Base-by-base conservation (phyloP, 345 rosid species). In the Schrenkiella parvula region DNA sequence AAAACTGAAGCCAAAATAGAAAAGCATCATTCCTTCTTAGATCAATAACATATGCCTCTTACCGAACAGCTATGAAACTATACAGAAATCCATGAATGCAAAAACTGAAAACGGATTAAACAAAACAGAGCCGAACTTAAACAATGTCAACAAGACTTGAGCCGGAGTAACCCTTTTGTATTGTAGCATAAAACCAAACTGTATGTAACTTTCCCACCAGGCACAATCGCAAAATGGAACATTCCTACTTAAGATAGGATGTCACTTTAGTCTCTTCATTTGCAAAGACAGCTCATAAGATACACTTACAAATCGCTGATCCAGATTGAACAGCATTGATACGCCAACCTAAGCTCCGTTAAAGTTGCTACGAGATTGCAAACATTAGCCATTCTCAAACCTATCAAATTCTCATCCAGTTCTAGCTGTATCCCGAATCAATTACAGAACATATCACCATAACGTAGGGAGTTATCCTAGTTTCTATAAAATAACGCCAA, bases 11-110 rank as follows among this genome's bases (percentile, higher is more conserved):
- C 57, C 53, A 50, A 65, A 29, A 13, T 26, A 29, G 6, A 56
- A 65, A 66, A 66, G 5, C 34, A 22, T 37, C 29, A 4, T 46
- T 34, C 35, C 56, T 31, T 63, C 28, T 46, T 50, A 10, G 26
- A 64, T 53, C 70, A 43, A 2, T 14, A 8, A 62, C 50, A 62
- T n/a, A 60, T 35, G 8, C 61, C 62, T 54, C 74, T 41, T 41
- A 44, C 4, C 28, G 26, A 74, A 59, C 62, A 4, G 46, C 38
- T 10, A 38, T n/a, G 4, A 21, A 57, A 66, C 9, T 7, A 15
- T 25, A 63, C 46, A 21, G 25, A 32, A 38, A 66, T 39, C 39
- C 61, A 37, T 6, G 26, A 37, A 22, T 23, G n/a, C 23, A 31
- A 64, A 18, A 10, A 19, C 0, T 43, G 53, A 42, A 68, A 28